Evolutionary conservation across 139 green algal species (phyloP), one percentile per base, ranked within the genome.

Genomic region (Axilococcus clingmanii): DNA sequence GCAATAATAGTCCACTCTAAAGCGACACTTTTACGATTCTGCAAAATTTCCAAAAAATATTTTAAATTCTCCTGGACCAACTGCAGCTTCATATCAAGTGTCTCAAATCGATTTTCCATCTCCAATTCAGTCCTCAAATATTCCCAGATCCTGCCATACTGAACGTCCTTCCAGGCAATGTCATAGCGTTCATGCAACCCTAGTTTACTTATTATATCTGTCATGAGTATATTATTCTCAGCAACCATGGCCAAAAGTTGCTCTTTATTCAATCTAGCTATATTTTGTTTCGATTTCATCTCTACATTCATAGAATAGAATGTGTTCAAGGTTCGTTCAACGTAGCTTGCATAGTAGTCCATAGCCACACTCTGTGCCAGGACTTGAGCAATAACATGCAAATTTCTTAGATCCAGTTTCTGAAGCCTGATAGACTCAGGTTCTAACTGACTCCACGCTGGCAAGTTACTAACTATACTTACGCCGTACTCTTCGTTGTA

Each of bases 51-150:
- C 20, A 79, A 34, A 33, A 78, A 74, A 32, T 74, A 79, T 41
- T 82, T 82, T 6, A 83, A 43, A 52, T 83, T 82, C 50, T 79
- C 67, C 54, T 82, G 73, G 4, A 82, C 57, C 4, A 83, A 42
- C 35, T 79, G 40, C 42, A 82, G 64, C 76, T 84, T 84, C 35
- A 64, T 52, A 38, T 77, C 52, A 1, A 84, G 45, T 14, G 57
- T 71, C 36, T 75, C 56, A 44, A 79, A 80, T 19, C 75, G 64
- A 22, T 27, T 22, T 30, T 78, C 74, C 36, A 84, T 74, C 45
- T 84, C 76, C 40, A 83, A 60, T 38, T 84, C 76, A 3, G 47
- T 32, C 12, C 74, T 61, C 19, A 38, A 47, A 36, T 52, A 59
- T 42, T 40, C 57, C 36, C 49, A 66, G 9, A 72, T 55, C 27